phyloP scores from a whole-genome alignment of 1,284 basidiomycete genomes.

The Leucoagaricus sp. region DNA sequence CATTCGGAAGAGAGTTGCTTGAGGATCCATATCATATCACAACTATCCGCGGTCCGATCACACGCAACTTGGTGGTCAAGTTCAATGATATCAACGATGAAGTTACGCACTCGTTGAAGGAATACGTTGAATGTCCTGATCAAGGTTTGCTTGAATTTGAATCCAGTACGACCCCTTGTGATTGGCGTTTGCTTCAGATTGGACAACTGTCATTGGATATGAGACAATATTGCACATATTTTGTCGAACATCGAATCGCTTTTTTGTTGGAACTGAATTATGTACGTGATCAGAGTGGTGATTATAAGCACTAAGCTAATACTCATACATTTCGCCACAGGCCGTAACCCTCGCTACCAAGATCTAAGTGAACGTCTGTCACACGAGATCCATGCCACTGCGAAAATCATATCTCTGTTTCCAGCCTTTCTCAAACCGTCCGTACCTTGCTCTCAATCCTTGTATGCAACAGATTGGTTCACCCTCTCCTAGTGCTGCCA shows the following conservation, averaged over 20 bases:
- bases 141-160: not conserved
- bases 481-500: too few species aligned
- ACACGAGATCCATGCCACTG: slow-evolving; percentile 31
- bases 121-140: slow-evolving; percentile 9
- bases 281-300: slow-evolving; percentile 16
- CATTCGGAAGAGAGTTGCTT: slow-evolving; percentile 16
- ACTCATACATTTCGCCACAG: slow-evolving; percentile 22
- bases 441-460: too few species aligned
- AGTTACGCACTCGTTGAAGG: slow-evolving; percentile 17
- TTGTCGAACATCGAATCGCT: slow-evolving; percentile 23
- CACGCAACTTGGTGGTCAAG: slow-evolving; percentile 15
- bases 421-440: slow-evolving; percentile 44
- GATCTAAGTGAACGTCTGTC: slow-evolving; percentile 40
- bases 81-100: slow-evolving; percentile 21
- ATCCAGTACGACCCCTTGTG: not conserved
- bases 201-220: slow-evolving; percentile 17
- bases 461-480: too few species aligned
- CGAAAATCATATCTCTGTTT: slow-evolving; percentile 33
- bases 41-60: slow-evolving; percentile 18
- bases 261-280: slow-evolving; percentile 26
- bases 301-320: not conserved
- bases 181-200: slow-evolving; percentile 20
- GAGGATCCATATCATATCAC: slow-evolving; percentile 15
- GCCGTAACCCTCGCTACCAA: slow-evolving; percentile 37
- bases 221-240: slow-evolving; percentile 21